Evolutionary conservation across 2,329 filamentous ascomycete genomes (phyloP).

Genomic region (Sporothrix humicola): DNA sequence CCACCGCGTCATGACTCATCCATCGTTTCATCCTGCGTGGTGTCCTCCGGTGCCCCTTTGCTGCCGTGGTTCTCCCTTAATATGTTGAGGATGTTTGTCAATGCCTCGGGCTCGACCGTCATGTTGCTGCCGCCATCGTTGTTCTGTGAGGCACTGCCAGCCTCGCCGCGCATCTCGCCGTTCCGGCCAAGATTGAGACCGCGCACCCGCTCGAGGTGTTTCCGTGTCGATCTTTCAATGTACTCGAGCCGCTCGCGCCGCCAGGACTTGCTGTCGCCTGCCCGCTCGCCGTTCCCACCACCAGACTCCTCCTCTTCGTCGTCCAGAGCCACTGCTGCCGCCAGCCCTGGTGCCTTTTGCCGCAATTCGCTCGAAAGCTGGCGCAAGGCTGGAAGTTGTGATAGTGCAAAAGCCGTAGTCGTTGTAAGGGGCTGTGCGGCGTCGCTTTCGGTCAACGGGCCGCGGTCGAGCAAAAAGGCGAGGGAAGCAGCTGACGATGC

Average conservation of each 20-base stretch:
- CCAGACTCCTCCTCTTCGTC: background rate
- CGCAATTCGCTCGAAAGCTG: constrained; percentile 66
- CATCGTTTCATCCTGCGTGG: constrained; percentile 39
- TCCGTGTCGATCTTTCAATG: constrained; percentile 77
- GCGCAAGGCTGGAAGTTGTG: constrained; percentile 80
- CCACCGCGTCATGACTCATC: constrained; percentile 40
- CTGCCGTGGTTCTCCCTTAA: constrained; percentile 34
- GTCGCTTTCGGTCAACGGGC: constrained; percentile 57
- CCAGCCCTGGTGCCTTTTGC: constrained; percentile 69
- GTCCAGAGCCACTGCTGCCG: constrained; percentile 34
- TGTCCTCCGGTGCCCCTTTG: background rate
- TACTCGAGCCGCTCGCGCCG: constrained; percentile 78
- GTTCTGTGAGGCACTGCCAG: constrained; percentile 43
- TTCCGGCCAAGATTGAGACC: constrained; percentile 68
- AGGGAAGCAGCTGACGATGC: constrained; percentile 47
- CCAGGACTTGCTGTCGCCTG: constrained; percentile 57
- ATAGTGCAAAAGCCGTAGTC: constrained; percentile 77
- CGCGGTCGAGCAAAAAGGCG: constrained; percentile 63
- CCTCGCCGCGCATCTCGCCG: constrained; percentile 68
- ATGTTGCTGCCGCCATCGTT: constrained; percentile 56
- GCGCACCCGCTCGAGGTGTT: constrained; percentile 73
- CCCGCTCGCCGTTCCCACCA: constrained; percentile 29
- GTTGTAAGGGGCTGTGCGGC: constrained; percentile 66
- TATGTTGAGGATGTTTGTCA: constrained; percentile 38
- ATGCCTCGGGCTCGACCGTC: constrained; percentile 50